phyloP scores from a whole-genome alignment of 1,139 yeast genomes.

The Lodderomyces parapsilosis region DNA sequence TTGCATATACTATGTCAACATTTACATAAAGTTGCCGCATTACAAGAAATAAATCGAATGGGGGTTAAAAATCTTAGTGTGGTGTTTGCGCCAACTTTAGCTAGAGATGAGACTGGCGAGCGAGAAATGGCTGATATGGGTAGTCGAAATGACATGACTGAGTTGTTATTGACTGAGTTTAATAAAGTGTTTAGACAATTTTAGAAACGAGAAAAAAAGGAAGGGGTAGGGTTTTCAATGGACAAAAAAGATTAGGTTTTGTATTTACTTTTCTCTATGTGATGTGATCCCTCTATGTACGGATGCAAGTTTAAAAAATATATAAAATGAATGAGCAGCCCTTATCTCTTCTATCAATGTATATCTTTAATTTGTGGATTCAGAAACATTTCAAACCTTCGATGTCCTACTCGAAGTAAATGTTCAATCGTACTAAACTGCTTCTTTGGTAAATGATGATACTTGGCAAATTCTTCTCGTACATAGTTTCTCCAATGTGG shows the following conservation, averaged over 20 bases:
- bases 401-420: constrained; percentile 71
- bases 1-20: constrained; percentile 61
- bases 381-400: constrained; percentile 71
- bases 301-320: no score
- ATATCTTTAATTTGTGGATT: constrained; percentile 67
- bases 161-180: constrained; percentile 61
- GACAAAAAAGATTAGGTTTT: no score
- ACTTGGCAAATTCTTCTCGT: constrained; percentile 63
- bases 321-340: no score
- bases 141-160: constrained; percentile 75
- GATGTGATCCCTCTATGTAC: no score
- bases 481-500: constrained; percentile 47
- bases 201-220: no score
- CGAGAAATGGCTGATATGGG: constrained; percentile 87
- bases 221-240: no score
- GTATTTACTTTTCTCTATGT: not conserved
- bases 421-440: constrained; percentile 89
- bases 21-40: constrained; percentile 53
- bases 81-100: constrained; percentile 93
- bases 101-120: constrained; percentile 78
- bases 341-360: constrained; percentile 21
- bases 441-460: constrained; percentile 61
- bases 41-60: constrained; percentile 66
- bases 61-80: constrained; percentile 79
- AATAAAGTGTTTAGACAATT: not conserved